Evolutionary conservation across 768 basidiomycete genomes (phyloP).

Genomic region (Lentinus tigrinus): DNA sequence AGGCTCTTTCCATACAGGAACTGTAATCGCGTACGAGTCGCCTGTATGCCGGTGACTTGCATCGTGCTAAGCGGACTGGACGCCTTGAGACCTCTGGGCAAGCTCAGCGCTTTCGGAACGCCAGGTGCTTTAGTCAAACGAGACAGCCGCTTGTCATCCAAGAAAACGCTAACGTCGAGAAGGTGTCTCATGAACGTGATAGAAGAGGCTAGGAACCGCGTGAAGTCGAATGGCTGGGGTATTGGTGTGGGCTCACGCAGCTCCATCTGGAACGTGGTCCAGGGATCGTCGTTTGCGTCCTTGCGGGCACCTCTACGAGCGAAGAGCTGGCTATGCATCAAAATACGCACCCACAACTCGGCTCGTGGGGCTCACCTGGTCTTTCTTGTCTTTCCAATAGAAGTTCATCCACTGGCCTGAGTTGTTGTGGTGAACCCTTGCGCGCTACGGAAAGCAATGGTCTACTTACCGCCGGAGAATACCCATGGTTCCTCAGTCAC

Average conservation of each 20-base stretch:
- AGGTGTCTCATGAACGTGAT: slow-evolving; percentile 91
- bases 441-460: neutral
- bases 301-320: slow-evolving; percentile 76
- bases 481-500: slow-evolving; percentile 84
- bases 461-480: slow-evolving; percentile 67
- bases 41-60: slow-evolving; percentile 62
- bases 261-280: slow-evolving; percentile 91
- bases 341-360: neutral
- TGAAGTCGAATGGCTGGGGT: slow-evolving; percentile 82
- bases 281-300: slow-evolving; percentile 38
- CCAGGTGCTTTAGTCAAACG: slow-evolving; percentile 64
- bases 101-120: slow-evolving; percentile 43
- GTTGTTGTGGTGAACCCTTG: neutral
- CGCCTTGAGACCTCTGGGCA: slow-evolving; percentile 57
- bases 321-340: slow-evolving; percentile 53
- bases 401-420: slow-evolving; percentile 91
- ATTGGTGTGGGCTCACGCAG: slow-evolving; percentile 80
- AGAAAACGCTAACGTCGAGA: slow-evolving; percentile 72
- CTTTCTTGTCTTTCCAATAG: slow-evolving; percentile 92
- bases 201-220: slow-evolving; percentile 85
- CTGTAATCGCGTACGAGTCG: slow-evolving; percentile 49
- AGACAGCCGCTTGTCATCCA: slow-evolving; percentile 75
- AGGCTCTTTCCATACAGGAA: slow-evolving; percentile 5
- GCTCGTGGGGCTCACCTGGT: slow-evolving; percentile 52
- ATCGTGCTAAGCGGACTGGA: slow-evolving; percentile 63